Conservation (phyloP, 495 filamentous ascomycete genomes). For the Hypomontagnella submonticulosa region DNA sequence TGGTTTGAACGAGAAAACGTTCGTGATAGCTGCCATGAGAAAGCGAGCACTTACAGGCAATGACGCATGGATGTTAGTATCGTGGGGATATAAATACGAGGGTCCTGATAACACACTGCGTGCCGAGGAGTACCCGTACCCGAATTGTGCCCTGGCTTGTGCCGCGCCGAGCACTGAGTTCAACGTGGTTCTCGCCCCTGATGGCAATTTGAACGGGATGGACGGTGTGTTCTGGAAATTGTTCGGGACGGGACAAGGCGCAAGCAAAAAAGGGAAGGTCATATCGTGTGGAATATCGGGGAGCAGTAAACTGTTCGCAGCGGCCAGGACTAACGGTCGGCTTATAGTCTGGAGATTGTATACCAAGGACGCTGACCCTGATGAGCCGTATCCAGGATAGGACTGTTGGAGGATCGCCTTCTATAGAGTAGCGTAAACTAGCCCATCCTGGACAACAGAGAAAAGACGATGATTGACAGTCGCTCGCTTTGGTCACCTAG, state of each 20-base stretch:
- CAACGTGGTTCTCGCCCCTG: neutral
- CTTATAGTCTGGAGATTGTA: constrained; percentile 7
- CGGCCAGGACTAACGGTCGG: constrained; percentile 5
- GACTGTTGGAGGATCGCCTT: no score
- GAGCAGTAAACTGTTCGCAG: constrained; percentile 5
- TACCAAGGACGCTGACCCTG: constrained; percentile 7
- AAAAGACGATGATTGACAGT: no score
- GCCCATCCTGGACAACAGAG: no score
- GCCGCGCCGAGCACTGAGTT: constrained; percentile 13
- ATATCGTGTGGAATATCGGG: constrained; percentile 9
- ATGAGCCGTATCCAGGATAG: constrained; percentile 9
- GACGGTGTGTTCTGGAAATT: constrained; percentile 7
- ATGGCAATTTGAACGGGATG: constrained; percentile 1
- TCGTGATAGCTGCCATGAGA: constrained; percentile 1
- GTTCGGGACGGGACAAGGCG: neutral
- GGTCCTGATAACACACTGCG: constrained; percentile 6
- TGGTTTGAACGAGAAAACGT: neutral
- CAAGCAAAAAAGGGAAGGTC: constrained; percentile 9
- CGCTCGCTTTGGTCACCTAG: no score
- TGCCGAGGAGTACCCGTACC: neutral
- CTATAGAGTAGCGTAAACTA: no score
- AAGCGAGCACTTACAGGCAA: neutral
- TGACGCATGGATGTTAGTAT: constrained; percentile 3
- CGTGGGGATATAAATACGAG: constrained; percentile 9
- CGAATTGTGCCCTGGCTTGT: constrained; percentile 2